These are phyloP conservation scores for Paecilomyces sp. DNA, from an alignment of 2,329 filamentous ascomycete genomes.

Conservation along the genomic window DNA sequence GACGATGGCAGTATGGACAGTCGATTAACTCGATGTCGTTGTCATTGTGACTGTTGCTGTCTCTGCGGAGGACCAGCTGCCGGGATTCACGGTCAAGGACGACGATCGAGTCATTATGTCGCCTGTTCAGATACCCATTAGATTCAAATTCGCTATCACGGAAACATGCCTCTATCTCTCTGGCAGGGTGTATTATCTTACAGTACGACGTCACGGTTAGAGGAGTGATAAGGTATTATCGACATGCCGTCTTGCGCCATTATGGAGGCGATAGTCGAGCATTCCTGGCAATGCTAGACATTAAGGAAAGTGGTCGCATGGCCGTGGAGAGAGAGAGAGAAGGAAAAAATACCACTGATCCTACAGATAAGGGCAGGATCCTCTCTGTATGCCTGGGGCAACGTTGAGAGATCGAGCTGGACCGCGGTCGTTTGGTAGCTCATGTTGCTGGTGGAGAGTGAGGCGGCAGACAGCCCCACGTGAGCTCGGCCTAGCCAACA, in stretches of 20 bases:
- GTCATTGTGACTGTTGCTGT: constrained; percentile 35
- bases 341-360: neutral
- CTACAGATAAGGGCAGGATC: neutral
- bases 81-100: constrained; percentile 80
- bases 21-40: constrained; percentile 54
- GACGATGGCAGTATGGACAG: constrained; percentile 87
- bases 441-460: neutral
- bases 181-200: constrained; percentile 18
- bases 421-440: constrained; percentile 2
- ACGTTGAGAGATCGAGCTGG: constrained; percentile 13
- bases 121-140: constrained; percentile 46
- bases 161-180: neutral
- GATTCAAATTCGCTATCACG: neutral
- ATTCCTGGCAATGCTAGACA: constrained; percentile 6
- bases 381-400: neutral
- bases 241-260: constrained; percentile 36
- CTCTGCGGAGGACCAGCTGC: constrained; percentile 72
- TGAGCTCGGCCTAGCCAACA: neutral
- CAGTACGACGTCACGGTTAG: constrained; percentile 39
- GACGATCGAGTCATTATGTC: constrained; percentile 86
- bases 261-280: constrained; percentile 9
- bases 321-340: constrained; percentile 2
- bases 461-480: neutral
- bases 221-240: constrained; percentile 35
- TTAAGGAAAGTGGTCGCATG: neutral